Conservation (phyloP, 2,329 filamentous ascomycete species). For the Talaromyces sp. region DNA sequence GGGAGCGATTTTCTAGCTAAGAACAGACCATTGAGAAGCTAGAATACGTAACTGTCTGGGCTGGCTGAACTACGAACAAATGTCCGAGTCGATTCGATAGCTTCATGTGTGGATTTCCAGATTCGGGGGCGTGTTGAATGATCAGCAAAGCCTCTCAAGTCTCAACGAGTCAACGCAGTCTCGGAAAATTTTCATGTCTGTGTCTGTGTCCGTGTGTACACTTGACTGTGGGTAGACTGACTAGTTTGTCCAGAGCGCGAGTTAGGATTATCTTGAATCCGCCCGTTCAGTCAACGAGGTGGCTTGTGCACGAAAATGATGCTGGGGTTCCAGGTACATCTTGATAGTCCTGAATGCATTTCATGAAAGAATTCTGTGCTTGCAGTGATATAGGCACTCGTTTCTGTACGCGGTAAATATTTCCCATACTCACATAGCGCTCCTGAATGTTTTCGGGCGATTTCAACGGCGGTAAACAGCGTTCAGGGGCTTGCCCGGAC, state of each 20-base stretch:
- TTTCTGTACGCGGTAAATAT: neutral
- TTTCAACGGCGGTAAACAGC: neutral
- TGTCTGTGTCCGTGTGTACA: neutral
- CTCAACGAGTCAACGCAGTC: neutral
- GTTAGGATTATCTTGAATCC: neutral
- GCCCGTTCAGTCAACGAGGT: neutral
- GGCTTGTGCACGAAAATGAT: neutral
- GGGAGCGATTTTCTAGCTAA: neutral
- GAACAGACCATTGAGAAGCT: neutral
- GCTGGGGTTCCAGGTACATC: neutral
- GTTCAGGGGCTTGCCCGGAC: conserved; percentile 6
- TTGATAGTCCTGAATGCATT: neutral
- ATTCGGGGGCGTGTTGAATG: neutral
- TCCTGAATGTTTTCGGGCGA: neutral
- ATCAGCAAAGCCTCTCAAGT: neutral
- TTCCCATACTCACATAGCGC: neutral
- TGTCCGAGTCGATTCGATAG: conserved; percentile 13
- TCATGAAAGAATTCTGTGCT: neutral
- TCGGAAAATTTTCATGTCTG: neutral
- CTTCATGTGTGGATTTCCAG: conserved; percentile 2
- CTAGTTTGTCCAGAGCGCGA: neutral
- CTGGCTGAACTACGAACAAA: conserved; percentile 11
- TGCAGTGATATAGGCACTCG: neutral
- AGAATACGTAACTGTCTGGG: neutral
- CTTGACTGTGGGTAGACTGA: neutral